phyloP scores from a whole-genome alignment of 2,329 filamentous ascomycete species.

The Ambrosiella xylebori region DNA sequence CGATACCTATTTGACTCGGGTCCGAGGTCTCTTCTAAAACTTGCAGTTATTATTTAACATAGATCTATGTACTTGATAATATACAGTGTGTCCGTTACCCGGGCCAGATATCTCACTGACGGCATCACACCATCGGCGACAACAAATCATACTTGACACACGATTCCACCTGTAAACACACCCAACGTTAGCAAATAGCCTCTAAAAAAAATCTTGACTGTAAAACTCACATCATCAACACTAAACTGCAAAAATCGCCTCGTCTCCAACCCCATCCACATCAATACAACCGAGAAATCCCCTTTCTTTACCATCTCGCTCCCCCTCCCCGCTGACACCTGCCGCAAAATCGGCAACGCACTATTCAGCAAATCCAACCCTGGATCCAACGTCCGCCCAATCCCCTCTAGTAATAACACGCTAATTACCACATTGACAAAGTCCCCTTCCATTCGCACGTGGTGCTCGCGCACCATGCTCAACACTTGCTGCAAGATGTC shows the following conservation, averaged over 20 bases:
- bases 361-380: constrained; percentile 72
- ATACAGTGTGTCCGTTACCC: not conserved
- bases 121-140: constrained; percentile 58
- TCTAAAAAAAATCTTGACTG: not conserved
- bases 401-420: constrained; percentile 83
- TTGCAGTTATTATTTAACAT: not conserved
- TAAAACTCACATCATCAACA: constrained; percentile 56
- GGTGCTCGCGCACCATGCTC: constrained; percentile 77
- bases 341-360: constrained; percentile 74
- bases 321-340: constrained; percentile 65
- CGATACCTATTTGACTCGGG: too few species aligned
- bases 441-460: constrained; percentile 88
- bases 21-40: too few species aligned
- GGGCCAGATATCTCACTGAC: not conserved
- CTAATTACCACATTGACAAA: constrained; percentile 97
- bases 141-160: constrained; percentile 84
- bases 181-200: not conserved
- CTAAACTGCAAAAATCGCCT: constrained; percentile 79
- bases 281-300: constrained; percentile 70
- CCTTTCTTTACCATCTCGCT: constrained; percentile 52
- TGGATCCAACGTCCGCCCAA: constrained; percentile 73
- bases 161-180: constrained; percentile 46
- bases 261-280: constrained; percentile 84
- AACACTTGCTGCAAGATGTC: constrained; percentile 86
- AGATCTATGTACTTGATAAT: not conserved